A percentile compares a stretch with the other conserved stretches of the same genome.
Conservation (phyloP, 768 basidiomycete genomes). For the Trametes cingulata region DNA sequence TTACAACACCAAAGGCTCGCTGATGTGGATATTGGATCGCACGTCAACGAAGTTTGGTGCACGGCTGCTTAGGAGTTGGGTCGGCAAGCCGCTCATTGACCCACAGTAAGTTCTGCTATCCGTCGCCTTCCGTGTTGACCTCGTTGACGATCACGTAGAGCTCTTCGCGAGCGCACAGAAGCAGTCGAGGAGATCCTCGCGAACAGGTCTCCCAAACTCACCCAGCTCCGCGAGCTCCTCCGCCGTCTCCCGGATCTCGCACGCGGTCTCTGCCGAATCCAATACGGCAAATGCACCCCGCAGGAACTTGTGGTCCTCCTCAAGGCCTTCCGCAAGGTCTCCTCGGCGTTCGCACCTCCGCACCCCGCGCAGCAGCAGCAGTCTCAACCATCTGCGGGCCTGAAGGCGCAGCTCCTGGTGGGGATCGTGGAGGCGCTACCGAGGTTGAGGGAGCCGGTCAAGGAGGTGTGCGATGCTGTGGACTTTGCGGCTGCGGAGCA, state of each 20-base stretch:
- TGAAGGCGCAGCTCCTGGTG: conserved; percentile 68
- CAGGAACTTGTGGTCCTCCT: conserved; percentile 78
- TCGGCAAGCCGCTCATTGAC: conserved; percentile 82
- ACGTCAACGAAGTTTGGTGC: conserved; percentile 90
- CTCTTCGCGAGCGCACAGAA: conserved; percentile 73
- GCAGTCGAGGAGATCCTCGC: conserved; percentile 81
- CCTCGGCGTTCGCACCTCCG: conserved; percentile 52
- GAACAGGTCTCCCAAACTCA: conserved; percentile 61
- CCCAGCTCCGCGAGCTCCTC: conserved; percentile 67
- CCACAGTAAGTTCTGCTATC: conserved; percentile 44
- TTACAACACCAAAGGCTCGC: conserved; percentile 66
- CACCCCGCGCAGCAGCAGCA: conserved; percentile 32
- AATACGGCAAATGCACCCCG: conserved; percentile 91
- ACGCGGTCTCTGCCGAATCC: conserved; percentile 82
- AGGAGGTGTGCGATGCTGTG: conserved; percentile 55
- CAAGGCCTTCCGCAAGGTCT: conserved; percentile 72
- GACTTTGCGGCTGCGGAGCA: conserved; percentile 62
- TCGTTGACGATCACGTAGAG: conserved; percentile 41
- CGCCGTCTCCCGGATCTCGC: conserved; percentile 84
- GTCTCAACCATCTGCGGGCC: conserved; percentile 38
- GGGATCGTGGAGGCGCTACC: conserved; percentile 72
- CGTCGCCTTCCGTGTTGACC: conserved; percentile 1
- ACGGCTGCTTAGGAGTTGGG: conserved; percentile 80
- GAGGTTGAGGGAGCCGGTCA: conserved; percentile 54
- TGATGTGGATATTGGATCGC: conserved; percentile 84